Conservation (phyloP, 805 yeast genomes). For the Saccharomycopsis fodiens region DNA sequence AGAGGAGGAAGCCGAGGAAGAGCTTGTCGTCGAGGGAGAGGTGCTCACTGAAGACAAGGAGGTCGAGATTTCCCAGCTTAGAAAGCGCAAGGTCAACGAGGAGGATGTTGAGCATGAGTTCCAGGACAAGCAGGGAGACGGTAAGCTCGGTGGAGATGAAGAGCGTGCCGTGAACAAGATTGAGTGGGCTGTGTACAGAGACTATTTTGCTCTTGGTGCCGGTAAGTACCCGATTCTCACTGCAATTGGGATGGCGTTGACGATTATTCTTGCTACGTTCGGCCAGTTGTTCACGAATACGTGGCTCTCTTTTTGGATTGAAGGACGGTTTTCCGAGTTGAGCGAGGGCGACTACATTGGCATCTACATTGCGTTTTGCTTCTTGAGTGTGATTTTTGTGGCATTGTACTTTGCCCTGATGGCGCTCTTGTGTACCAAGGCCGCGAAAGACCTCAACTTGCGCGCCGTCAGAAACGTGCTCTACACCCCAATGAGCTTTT, state of each 20-base stretch:
- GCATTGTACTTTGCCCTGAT: conserved; percentile 36
- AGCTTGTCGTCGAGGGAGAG: neutral
- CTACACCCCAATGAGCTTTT: conserved; percentile 73
- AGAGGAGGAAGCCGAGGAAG: conserved; percentile 23
- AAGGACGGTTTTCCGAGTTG: conserved; percentile 39
- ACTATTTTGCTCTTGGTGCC: conserved; percentile 48
- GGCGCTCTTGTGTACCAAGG: conserved; percentile 43
- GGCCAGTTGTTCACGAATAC: conserved; percentile 54
- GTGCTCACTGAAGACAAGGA: conserved; percentile 5
- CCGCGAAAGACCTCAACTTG: conserved; percentile 55
- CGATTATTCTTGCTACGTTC: conserved; percentile 36
- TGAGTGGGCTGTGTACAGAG: conserved; percentile 38
- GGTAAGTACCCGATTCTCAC: conserved; percentile 34
- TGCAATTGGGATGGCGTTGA: conserved; percentile 26
- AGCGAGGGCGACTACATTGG: conserved; percentile 60
- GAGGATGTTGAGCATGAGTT: conserved; percentile 12
- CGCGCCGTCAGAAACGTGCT: conserved; percentile 52
- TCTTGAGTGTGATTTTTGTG: conserved; percentile 40
- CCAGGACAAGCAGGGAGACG: conserved; percentile 8
- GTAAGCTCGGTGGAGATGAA: conserved; percentile 38
- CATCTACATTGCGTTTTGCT: conserved; percentile 45
- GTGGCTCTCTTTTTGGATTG: conserved; percentile 83
- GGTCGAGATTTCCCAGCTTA: neutral
- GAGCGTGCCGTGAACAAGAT: conserved; percentile 53
- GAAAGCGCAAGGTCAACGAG: conserved; percentile 25